Evolutionary conservation across 140 eudicot species (phyloP).

Genomic region (Senecio squalidus): DNA sequence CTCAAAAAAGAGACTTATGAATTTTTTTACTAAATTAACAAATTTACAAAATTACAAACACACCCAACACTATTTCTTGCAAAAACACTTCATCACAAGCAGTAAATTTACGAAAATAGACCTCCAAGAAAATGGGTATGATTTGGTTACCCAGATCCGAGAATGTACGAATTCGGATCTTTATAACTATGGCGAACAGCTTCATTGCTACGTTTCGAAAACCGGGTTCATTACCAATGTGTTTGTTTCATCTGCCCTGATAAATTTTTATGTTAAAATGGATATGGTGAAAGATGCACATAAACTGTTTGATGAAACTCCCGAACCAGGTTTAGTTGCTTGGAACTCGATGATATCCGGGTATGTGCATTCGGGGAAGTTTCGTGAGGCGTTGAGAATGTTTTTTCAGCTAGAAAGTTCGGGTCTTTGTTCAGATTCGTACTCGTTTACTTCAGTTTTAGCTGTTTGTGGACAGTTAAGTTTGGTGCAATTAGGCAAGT

Average conservation of each 20-base stretch:
- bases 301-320: constrained; percentile 64
- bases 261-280: constrained; percentile 56
- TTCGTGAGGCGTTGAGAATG: constrained; percentile 40
- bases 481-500: constrained; percentile 40
- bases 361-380: constrained; percentile 56
- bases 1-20: constrained; percentile 12
- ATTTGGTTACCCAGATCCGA: constrained; percentile 50
- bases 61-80: not conserved
- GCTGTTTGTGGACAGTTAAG: constrained; percentile 59
- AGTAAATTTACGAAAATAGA: not conserved
- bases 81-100: constrained; percentile 10
- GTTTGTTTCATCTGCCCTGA: constrained; percentile 52
- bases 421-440: constrained; percentile 46
- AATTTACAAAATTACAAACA: constrained; percentile 5
- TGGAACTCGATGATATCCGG: constrained; percentile 90
- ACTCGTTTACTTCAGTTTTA: constrained; percentile 57
- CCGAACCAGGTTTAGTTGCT: constrained; percentile 61
- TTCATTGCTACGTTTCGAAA: constrained; percentile 47
- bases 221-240: constrained; percentile 48
- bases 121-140: constrained; percentile 16
- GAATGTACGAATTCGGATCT: constrained; percentile 32
- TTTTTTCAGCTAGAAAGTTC: constrained; percentile 58
- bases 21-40: constrained; percentile 13
- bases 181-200: constrained; percentile 46
- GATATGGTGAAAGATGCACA: constrained; percentile 43